Base-by-base conservation (phyloP, 108 stramenopile species). In the Pseudonitzschia delicatissima region DNA sequence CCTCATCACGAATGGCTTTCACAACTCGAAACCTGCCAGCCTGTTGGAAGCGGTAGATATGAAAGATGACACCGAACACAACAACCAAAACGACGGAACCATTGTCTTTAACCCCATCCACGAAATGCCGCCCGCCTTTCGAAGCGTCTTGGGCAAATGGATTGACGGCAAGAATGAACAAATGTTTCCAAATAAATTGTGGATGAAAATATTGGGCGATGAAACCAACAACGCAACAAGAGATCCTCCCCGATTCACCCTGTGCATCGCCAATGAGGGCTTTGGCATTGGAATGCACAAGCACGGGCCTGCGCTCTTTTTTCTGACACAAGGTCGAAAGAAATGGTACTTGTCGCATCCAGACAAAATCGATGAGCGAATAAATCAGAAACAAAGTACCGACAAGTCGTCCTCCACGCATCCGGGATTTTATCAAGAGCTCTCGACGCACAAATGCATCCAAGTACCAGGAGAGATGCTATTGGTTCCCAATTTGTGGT, bases 201-300 rank as follows among this genome's bases (percentile, higher is more conserved):
- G 40, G 47, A 49, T 28, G 39, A 28, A 17, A 37, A 69, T 69
- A 60, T 61, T 21, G 29, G 55, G 5, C 47, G 47, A 21, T 23
- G 47, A 21, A 1, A 21, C 20, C 47, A 21, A 48, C 20, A 3
- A 23, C 20, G 66, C 21, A 25, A 31, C 27, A n/a, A 25, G 26
- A 15, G 15, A 9, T 17, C 21, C 20, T 52, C 13, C 12, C 18
- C 74, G 74, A 37, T 73, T 63, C 47, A 77, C 77, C 37, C 48
- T 77, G 4, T 58, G 52, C 29, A 61, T 77, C 26, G 77, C 68
- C 20, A 62, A 66, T 6, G 67, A 73, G 27, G 77, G 77, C 8
- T 77, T 77, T 42, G 77, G 77, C 21, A 77, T 77, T 1, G 77
- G 77, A 1, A 74, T 77, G 67, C 77, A 77, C 72, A 72, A 68